These are phyloP conservation scores for Lentinula boryana DNA, from an alignment of 768 basidiomycete genomes.

Conservation along the genomic window DNA sequence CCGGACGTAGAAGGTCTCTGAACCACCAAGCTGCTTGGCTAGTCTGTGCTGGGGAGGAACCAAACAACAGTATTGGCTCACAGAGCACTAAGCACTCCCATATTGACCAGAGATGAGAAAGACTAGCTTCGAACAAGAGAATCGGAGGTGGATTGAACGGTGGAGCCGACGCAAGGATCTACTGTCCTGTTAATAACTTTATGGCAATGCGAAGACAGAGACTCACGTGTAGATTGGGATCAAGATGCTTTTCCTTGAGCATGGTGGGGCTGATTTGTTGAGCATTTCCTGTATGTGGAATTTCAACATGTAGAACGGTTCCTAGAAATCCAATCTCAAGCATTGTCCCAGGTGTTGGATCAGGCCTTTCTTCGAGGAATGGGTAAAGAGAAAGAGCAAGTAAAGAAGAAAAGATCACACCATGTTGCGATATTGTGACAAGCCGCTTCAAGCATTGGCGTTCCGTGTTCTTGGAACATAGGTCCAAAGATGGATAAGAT, in stretches of 20 bases:
- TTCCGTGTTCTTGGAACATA: constrained; percentile 64
- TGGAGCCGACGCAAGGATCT: constrained; percentile 67
- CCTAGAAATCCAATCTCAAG: constrained; percentile 84
- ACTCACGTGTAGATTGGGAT: constrained; percentile 46
- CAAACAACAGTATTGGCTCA: constrained; percentile 85
- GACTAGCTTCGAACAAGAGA: constrained; percentile 54
- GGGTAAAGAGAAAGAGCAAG: constrained; percentile 14
- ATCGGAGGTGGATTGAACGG: constrained; percentile 54
- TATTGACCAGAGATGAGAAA: constrained; percentile 70
- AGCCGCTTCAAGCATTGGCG: constrained; percentile 78
- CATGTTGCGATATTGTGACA: constrained; percentile 83
- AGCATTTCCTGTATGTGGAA: constrained; percentile 53
- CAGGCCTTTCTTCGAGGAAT: constrained; percentile 61
- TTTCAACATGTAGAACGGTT: constrained; percentile 61
- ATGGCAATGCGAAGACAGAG: background rate
- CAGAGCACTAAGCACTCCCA: constrained; percentile 94
- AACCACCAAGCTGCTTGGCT: constrained; percentile 94
- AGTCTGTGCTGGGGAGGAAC: constrained; percentile 70
- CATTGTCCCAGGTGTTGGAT: constrained; percentile 58
- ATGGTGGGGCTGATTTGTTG: constrained; percentile 63
- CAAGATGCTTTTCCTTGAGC: constrained; percentile 44
- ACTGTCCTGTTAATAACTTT: constrained; percentile 1
- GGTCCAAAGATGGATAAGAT: constrained; percentile 67
- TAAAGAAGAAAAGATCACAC: constrained; percentile 36
- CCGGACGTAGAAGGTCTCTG: constrained; percentile 79